Evolutionary conservation across 1,284 basidiomycete genomes (phyloP), one percentile per base, ranked within the genome.

Genomic region (Microstroma glucosiphilum): DNA sequence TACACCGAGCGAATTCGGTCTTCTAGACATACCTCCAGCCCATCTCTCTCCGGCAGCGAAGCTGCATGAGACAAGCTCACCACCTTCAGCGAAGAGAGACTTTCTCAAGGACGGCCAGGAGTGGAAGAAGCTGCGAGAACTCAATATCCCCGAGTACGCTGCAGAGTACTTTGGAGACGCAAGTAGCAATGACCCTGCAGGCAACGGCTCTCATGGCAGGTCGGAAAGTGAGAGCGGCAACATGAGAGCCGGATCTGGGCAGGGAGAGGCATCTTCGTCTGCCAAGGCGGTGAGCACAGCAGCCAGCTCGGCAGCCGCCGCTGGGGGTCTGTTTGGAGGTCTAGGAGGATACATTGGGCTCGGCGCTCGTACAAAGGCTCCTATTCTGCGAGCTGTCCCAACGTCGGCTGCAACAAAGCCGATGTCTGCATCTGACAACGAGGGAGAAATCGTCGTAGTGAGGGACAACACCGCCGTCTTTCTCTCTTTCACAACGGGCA

Each of bases 311-410:
- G 54, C 60, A n/a, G 58, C 60, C 12, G 56, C 56, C n/a, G 60
- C 60, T 25, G 62, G 87, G 82, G 86, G 86, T 37, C 87, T 89
- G 0, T 82, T 93, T 41, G 86, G 85, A 11, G 89, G 90, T 1
- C 80, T 93, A 17, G 88, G 90, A 11, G 90, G 90, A 12, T 93
- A 94, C 75, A 91, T 96, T 86, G 90, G 89, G 12, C 81, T 93
- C 43, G 89, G 89, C 63, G 56, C 71, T 11, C 89, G 87, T 74
- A 83, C 85, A 4, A 90, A 88, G 68, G 74, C 80, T 12, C 87
- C 90, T 6, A 82, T 87, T 1, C 82, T 87, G 1, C 84, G 83
- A 17, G 81, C 89, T 26, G 83, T 79, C 42, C 87, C 88, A 1
- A 6, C 43, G 23, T 26, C 19, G n/a, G 40, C 40, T 4, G n/a